Evolutionary conservation across 1,139 yeast species (phyloP), one percentile per base, ranked within the genome.

Genomic region (Candida sanyaensis): DNA sequence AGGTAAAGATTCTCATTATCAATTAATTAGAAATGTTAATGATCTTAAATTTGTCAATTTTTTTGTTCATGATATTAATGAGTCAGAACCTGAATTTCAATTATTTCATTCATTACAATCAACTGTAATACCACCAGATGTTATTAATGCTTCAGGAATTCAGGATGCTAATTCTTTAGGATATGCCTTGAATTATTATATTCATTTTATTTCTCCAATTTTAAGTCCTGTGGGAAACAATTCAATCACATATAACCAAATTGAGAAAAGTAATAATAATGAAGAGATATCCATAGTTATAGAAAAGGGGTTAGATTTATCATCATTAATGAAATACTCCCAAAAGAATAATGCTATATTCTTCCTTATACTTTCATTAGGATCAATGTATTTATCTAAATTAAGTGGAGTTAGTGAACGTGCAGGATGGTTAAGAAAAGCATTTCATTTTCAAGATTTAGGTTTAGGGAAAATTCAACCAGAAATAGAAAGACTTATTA

Each of bases 131-230:
- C 69, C 69, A 1, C 54, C 49, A 10, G 69, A 64, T 46, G 54
- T 65, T 10, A 47, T 42, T 23, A 12, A 55, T 11, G 37, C 31
- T 7, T 13, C 29, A 11, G 32, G 21, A 13, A 30, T 39, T 6
- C 23, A 42, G 23, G 63, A 57, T 42, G 55, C 56, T 27, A 51
- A 54, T 40, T 50, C 57, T 12, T 45, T 64, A 41, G 57, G 54
- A 43, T 62, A 56, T 48, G 69, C 70, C 10, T 52, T 66, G 24
- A 59, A 56, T 43, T 66, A 63, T 53, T 66, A 65, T 48, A 55
- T 65, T 30, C 55, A 58, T 33, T 64, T 60, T 44, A 58, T 65
- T 12, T 61, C 66, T 4, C 70, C 70, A 3, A 64, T 65, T 21
- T 58, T 65, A 38, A 62, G 63, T 48, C 69, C 69, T n/a, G 51